Evolutionary conservation across 2,329 filamentous ascomycete genomes (phyloP).

Genomic region (Hypoxylon sp.): DNA sequence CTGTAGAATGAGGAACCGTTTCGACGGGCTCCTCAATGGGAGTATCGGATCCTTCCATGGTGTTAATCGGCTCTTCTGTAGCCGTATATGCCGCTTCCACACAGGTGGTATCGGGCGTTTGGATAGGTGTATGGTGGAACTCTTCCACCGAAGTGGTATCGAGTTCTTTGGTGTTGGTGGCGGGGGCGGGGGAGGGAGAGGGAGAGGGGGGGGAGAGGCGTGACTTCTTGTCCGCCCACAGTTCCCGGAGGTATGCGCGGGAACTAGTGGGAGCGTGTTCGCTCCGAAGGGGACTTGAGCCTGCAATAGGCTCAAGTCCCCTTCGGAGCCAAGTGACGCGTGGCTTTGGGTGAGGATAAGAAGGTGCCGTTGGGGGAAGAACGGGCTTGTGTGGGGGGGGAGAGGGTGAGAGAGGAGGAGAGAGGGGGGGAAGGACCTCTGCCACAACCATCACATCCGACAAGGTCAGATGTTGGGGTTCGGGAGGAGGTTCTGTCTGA

Average conservation of each 20-base stretch:
- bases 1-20: not conserved
- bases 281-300: no score
- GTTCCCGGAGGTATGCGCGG: not conserved
- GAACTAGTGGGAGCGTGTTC: not conserved
- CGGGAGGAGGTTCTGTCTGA: constrained; percentile 8
- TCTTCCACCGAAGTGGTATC: not conserved
- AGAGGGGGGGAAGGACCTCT: not conserved
- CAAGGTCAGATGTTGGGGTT: not conserved
- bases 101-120: not conserved
- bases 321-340: not conserved
- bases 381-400: not conserved
- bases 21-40: no score
- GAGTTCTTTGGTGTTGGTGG: not conserved
- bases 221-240: not conserved
- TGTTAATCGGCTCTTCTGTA: no score
- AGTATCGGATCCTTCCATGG: no score
- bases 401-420: not conserved
- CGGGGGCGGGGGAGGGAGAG: no score
- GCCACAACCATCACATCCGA: not conserved
- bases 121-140: no score
- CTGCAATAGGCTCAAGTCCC: not conserved
- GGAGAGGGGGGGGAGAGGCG: no score
- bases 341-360: not conserved
- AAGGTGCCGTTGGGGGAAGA: not conserved
- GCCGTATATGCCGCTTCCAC: not conserved